Base-by-base conservation (phyloP, 2,329 filamentous ascomycete species). In the Exophiala phaeomuriformis region DNA sequence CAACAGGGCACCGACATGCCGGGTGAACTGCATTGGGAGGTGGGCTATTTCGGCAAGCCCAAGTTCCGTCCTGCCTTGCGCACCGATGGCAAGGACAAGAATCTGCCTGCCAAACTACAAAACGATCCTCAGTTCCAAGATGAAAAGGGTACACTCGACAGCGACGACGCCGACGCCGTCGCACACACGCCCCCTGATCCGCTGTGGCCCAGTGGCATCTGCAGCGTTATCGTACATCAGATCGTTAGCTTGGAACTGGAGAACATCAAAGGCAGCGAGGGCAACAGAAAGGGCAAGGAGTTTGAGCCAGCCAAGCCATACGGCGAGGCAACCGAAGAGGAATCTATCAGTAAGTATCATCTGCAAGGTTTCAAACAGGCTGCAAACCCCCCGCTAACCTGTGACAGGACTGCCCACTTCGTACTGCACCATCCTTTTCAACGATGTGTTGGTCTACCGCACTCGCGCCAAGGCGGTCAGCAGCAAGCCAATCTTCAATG, bases 401-500 rank as follows among this genome's bases (percentile, higher is more conserved):
- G 12, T 29, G 7, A 45, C 42, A 61, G 79, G 84, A 47, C 74
- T 97, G 31, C 93, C 93, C 0, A 95, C 86, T 57, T 88, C 88
- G 37, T 98, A 98, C 72, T 96, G 90, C 72, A 96, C 90, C 1
- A 90, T 98, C 51, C 31, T 58, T 61, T 58, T 61, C 43, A 62
- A 64, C 43, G 60, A 61, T 42, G 45, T 48, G 3, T 61, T 78
- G 72, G 77, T 90, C 12, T 97, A 96, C 75, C 90, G 91, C 65
- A 97, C 91, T n/a, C 82, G 93, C 65, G 82, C 88, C 35, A 97
- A 98, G 75, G 90, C 90, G 3, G 86, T 95, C 5, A 94, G 87
- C 35, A 94, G 88, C 49, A 90, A 94, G 68, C 93, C 93, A 1
- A 96, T 97, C 60, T 97, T 95, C 78, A 96, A 97, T 63, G 90